Base-by-base conservation (phyloP, 306 rosid species). In the Trifolium dubium region DNA sequence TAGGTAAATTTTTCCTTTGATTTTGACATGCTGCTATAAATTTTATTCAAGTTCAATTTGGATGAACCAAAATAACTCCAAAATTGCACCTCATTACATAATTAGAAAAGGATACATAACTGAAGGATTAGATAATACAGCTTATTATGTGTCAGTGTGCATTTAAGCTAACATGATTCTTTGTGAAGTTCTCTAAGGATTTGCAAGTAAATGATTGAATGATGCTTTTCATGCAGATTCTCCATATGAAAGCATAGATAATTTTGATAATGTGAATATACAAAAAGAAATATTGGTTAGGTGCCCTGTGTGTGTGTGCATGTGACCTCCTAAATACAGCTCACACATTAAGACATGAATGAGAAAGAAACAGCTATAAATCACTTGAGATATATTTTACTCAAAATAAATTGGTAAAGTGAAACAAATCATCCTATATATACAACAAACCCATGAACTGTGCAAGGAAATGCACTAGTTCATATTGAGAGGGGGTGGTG, bases 351-450 rank as follows among this genome's bases (percentile, higher is more conserved):
- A 49, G 76, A 71, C 79, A 43, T 29, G 13, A 67, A 73, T 81
- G 75, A 74, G 82, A 80, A 83, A 8, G 56, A 74, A 83, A 85
- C 71, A 73, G 72, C 83, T 86, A 89, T 69, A 80, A 61, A 86
- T 75, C 81, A 79, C 83, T 75, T 74, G 82, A 72, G 82, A 73
- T 68, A 73, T 68, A 79, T 83, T 80, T 79, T 79, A 72, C 85
- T 80, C 71, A 37, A 58, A 76, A 83, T 74, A 85, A 83, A 86
- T 84, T 77, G 82, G 81, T 46, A 79, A 74, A 69, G 83, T 64
- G 80, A 81, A 85, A 67, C 83, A 88, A 64, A 88, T 80, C 59
- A 85, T 81, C 85, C 88, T 81, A 88, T 88, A 83, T 89, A 43
- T 85, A 88, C 88, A 86, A 81, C 81, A 76, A 73, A 49, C 83